Evolutionary conservation across 1,284 basidiomycete species (phyloP), one percentile per base, ranked within the genome.

Genomic region (Fomitopsis betulina): DNA sequence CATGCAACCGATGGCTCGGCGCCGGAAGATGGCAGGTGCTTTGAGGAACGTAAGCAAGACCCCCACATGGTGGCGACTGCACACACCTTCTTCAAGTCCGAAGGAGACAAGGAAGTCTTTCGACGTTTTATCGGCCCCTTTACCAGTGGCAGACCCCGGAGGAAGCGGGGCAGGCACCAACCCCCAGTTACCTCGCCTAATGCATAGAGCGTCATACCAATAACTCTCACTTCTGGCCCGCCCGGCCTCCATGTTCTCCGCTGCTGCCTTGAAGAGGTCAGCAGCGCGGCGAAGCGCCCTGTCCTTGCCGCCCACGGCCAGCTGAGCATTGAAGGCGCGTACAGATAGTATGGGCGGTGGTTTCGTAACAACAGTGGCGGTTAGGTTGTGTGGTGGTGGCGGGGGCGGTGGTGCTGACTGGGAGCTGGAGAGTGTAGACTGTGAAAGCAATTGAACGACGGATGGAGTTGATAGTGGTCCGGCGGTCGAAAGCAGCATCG

Each of bases 21-120:
- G 80, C 54, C 85, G 80, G 68, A 89, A 86, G 35, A 73, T 62
- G 2, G 80, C 69, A 30, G 85, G 80, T 25, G 90, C 90, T 92
- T 63, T 38, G 32, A 2, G 59, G 47, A 49, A 40, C 23, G 57
- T 62, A 58, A 58, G 23, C 45, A 50, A 54, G 50, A 65, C 38
- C 38, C 45, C 60, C 58, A 38, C 33, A 55, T 47, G 15, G 21
- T 38, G 23, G 38, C 12, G 32, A 45, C 43, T 27, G 10, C 47
- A 63, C 65, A 32, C 61, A 92, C 91, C 88, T 75, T 89, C 86
- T 72, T 92, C 90, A 5, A 93, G 72, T 10, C 89, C 88, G 64
- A 85, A 92, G 1, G 87, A 86, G 56, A 93, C 78, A 39, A 89
- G 71, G 65, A 93, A 91, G 65, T 93, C 91, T 62, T 85, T 90